Percentiles rank a stretch among this genome's conserved stretches.
Evolutionary conservation across 1,284 basidiomycete genomes (phyloP).

Genomic region (Phellopilus nigrolimitatus): DNA sequence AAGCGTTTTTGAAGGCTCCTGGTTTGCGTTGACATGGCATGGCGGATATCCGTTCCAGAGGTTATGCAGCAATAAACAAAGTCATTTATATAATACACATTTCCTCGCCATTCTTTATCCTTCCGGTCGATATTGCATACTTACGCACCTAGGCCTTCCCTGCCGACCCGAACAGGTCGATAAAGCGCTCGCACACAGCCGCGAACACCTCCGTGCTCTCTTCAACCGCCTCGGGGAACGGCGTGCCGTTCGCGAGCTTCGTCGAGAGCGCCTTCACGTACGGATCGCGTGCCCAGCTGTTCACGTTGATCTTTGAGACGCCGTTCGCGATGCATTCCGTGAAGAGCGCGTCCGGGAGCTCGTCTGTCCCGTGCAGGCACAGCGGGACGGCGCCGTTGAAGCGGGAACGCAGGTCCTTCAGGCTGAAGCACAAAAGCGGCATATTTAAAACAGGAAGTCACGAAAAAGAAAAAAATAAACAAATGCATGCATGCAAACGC

Average conservation of each 20-base stretch:
- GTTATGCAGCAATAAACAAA: too few species aligned
- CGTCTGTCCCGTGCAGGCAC: slow-evolving; percentile 44
- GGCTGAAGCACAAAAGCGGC: slow-evolving; percentile 24
- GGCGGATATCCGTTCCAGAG: too few species aligned
- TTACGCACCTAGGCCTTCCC: slow-evolving; percentile 33
- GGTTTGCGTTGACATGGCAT: too few species aligned
- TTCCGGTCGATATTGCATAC: not conserved
- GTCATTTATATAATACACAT: not conserved
- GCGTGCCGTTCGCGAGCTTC: slow-evolving; percentile 30
- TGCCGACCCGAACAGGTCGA: slow-evolving; percentile 37
- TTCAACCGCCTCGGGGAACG: slow-evolving; percentile 45
- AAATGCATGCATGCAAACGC: slow-evolving; percentile 16
- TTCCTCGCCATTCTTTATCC: not conserved
- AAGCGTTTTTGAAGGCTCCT: too few species aligned
- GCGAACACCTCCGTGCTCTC: slow-evolving; percentile 42
- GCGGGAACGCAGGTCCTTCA: slow-evolving; percentile 33
- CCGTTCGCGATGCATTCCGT: slow-evolving; percentile 42
- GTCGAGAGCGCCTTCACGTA: slow-evolving; percentile 36
- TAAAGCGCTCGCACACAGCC: slow-evolving; percentile 38
- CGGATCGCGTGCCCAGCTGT: slow-evolving; percentile 43
- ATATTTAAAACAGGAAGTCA: not conserved
- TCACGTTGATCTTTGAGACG: slow-evolving; percentile 47
- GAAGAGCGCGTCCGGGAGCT: slow-evolving; percentile 41
- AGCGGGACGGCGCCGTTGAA: slow-evolving; percentile 36
- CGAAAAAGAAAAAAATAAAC: not conserved